phyloP scores from a whole-genome alignment of 2,329 filamentous ascomycete genomes.

The Penicillium sp. region DNA sequence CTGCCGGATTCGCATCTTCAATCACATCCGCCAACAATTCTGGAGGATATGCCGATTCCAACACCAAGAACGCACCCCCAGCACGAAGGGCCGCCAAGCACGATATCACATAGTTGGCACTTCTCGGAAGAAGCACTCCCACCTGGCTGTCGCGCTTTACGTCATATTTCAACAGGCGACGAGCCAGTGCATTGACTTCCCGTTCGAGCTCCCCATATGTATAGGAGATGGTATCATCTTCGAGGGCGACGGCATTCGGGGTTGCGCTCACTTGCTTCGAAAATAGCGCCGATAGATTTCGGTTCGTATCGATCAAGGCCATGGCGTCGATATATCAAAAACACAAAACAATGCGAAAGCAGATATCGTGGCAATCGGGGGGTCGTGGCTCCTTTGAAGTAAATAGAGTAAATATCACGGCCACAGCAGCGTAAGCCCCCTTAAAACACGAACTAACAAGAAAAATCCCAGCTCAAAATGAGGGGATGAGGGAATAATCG shows the following conservation, averaged over 20 bases:
- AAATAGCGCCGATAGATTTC: constrained; percentile 69
- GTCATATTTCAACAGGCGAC: constrained; percentile 59
- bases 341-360: no score
- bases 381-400: no score
- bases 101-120: constrained; percentile 72
- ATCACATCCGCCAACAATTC: constrained; percentile 69
- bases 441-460: no score
- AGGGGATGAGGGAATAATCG: no score
- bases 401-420: no score
- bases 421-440: no score
- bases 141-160: constrained; percentile 69
- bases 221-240: constrained; percentile 61
- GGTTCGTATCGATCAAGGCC: constrained; percentile 62
- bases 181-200: constrained; percentile 59
- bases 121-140: constrained; percentile 67
- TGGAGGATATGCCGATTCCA: constrained; percentile 72
- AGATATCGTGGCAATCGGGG: no score
- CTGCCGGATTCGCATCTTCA: constrained; percentile 65
- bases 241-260: constrained; percentile 63
- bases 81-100: constrained; percentile 72
- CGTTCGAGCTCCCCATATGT: constrained; percentile 68
- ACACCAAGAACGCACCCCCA: constrained; percentile 71
- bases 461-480: no score
- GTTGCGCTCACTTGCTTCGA: constrained; percentile 61
- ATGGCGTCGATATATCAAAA: constrained; percentile 41